Conservation (phyloP, 225 moss, liverwort and hornwort species). For the Polytrichum formosum region DNA sequence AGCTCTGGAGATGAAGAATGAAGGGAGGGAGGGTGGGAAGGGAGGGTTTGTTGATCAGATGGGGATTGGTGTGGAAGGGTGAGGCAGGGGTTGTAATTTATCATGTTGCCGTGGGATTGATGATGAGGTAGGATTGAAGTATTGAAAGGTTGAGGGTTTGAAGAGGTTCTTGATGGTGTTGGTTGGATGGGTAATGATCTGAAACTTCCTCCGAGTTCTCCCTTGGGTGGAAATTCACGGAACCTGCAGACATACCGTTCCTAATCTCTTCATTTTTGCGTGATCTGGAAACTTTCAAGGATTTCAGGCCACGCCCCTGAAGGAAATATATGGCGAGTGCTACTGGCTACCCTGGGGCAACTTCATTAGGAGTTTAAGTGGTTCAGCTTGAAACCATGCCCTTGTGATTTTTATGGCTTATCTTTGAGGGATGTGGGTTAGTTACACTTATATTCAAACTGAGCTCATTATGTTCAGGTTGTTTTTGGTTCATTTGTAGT, state of each 20-base stretch:
- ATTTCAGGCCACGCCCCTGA: conserved; percentile 47
- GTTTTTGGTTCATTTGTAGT: no score
- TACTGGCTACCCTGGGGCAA: conserved; percentile 50
- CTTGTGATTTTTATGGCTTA: conserved; percentile 3
- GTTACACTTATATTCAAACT: no score
- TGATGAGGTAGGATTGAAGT: background rate
- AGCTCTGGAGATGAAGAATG: conserved; percentile 27
- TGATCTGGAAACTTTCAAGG: conserved; percentile 51
- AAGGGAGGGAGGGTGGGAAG: conserved; percentile 11
- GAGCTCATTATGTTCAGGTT: no score
- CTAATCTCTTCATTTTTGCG: conserved; percentile 45
- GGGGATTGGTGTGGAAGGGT: conserved; percentile 1
- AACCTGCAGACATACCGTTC: conserved; percentile 48
- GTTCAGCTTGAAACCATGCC: conserved; percentile 62
- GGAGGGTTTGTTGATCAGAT: background rate
- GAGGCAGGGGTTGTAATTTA: background rate
- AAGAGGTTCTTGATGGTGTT: conserved; percentile 12
- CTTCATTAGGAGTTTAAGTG: conserved; percentile 50
- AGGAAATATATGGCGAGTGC: conserved; percentile 53
- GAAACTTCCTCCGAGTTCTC: conserved; percentile 39
- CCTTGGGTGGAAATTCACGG: conserved; percentile 42
- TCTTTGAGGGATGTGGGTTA: no score
- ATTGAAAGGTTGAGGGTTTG: background rate
- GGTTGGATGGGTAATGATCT: conserved; percentile 43
- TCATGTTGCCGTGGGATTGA: background rate